Conservation (phyloP, 2,329 filamentous ascomycete species). For the Peltaster fructicola region DNA sequence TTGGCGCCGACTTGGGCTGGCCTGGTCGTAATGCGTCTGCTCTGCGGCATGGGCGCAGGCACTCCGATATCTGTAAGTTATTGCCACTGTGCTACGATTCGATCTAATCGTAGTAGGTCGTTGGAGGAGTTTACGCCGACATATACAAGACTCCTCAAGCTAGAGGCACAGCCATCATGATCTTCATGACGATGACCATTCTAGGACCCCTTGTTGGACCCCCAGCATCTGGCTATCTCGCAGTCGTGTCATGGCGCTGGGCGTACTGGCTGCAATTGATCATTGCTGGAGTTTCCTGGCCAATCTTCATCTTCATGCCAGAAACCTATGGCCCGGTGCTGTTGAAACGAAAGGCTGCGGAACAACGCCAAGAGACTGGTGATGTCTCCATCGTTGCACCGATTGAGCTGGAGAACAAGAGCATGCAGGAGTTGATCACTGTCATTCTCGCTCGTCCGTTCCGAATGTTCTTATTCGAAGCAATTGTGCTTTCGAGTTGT, state of each 20-base stretch:
- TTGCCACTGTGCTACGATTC: too few relatives aligned
- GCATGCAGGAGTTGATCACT: constrained; percentile 41
- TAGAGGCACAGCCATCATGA: constrained; percentile 42
- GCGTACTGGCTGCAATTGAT: constrained; percentile 54
- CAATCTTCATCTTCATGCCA: constrained; percentile 43
- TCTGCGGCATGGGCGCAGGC: constrained; percentile 27
- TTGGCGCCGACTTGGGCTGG: constrained; percentile 26
- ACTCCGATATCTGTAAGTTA: constrained; percentile 40
- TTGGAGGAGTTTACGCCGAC: constrained; percentile 46
- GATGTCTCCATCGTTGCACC: constrained; percentile 38
- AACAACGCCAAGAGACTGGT: constrained; percentile 38
- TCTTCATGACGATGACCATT: constrained; percentile 48
- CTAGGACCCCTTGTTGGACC: constrained; percentile 51
- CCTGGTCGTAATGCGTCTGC: constrained; percentile 26
- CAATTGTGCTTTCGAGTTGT: constrained; percentile 56
- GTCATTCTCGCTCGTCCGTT: constrained; percentile 56
- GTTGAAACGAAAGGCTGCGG: constrained; percentile 30
- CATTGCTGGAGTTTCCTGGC: constrained; percentile 43
- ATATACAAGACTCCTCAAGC: constrained; percentile 39
- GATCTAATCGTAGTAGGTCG: too few relatives aligned
- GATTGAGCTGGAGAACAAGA: constrained; percentile 43
- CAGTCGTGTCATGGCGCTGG: constrained; percentile 50
- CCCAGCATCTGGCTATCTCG: constrained; percentile 45
- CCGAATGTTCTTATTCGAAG: constrained; percentile 56
- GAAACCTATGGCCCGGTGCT: constrained; percentile 31